Base-by-base conservation (phyloP, 2,329 filamentous ascomycete genomes). In the Exophiala mesophila region DNA sequence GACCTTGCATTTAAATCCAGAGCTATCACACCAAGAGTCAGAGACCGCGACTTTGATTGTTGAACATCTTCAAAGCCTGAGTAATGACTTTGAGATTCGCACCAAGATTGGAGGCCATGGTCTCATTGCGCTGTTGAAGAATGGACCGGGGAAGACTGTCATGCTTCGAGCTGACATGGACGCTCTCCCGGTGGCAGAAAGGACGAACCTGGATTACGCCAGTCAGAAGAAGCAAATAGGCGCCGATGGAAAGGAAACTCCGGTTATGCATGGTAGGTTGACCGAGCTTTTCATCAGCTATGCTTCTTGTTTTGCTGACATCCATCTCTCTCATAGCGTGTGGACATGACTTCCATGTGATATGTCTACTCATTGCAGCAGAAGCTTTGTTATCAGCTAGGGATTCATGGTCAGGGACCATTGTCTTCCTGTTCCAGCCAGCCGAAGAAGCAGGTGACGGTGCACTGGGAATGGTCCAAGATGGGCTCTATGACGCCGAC, bases 381-480 rank as follows among this genome's bases (percentile, higher is more conserved):
- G 67, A 75, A 36, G 63, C 65, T 0, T 63, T 85, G 0, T 58
- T 66, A 1, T 59, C 57, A 0, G 57, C 63, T 0, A 64, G 59
- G 17, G 51, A 68, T 0, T 17, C 49, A 1, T 86, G 82, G 82
- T 63, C 57, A 10, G 82, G 82, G 0, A 85, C 79, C 0, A 50
- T 85, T n/a, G 62, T 86, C 3, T 57, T 81, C 3, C 59, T 78
- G 2, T 85, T 85, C 56, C 82, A 86, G 55, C 82, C 82, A 0
- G 73, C 74, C 2, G 82, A 85, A 57, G 82, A 86, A 58, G 67
- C 72, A 2, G 78, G 73, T 0, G 71, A 66, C 0, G 82, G 82
- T 0, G 82, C 82, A 0, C 71, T 72, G 59, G 63, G 76, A 15
- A 82, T 82, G 77, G 66, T 82, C 3, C 69, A 76, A 24, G 76